Evolutionary conservation across 768 basidiomycete genomes (phyloP), one percentile per base, ranked within the genome.

Genomic region (Paxillus rubicundulus): DNA sequence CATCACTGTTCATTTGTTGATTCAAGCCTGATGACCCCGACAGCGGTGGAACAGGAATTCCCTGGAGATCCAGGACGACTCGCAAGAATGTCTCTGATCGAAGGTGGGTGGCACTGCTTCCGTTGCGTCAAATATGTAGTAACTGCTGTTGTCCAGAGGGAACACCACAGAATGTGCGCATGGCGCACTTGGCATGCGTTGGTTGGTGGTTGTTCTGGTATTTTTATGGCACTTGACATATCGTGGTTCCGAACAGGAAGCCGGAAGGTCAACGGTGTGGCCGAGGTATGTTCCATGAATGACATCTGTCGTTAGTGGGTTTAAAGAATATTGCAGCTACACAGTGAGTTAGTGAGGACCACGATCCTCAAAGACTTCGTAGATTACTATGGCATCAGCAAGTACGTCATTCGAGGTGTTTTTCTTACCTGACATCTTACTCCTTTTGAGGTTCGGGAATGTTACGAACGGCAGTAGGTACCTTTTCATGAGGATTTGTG

Each of bases 231-330:
- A 48, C 30, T 52, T 50, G n/a, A 55, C 18, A 21, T 42, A 28
- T 49, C n/a, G 33, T 45, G 1, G 30, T 44, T 28, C 20, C 41
- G 16, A 56, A 45, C 52, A 84, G 84, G 84, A 27, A 89, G 86
- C 63, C 82, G 86, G 60, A 89, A 86, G 66, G 89, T 94, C 63
- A 99, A 99, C 61, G 96, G 97, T 63, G 97, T 98, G 13, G 96
- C 97, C 9, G 96, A 94, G 75, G 84, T 86, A 57, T 27, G 56
- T 33, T 18, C 43, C 36, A 17, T 28, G 16, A 24, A 9, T 39
- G 7, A 13, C 13, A 33, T 33, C 5, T 13, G n/a, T n/a, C 10
- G 9, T 21, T 36, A 24, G 16, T n/a, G 37, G 16, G 21, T 9
- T 4, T 37, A 17, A 46, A 18, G 24, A 28, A n/a, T 20, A 1